Conservation (phyloP, 495 filamentous ascomycete genomes). For the Daldinia concentrica region DNA sequence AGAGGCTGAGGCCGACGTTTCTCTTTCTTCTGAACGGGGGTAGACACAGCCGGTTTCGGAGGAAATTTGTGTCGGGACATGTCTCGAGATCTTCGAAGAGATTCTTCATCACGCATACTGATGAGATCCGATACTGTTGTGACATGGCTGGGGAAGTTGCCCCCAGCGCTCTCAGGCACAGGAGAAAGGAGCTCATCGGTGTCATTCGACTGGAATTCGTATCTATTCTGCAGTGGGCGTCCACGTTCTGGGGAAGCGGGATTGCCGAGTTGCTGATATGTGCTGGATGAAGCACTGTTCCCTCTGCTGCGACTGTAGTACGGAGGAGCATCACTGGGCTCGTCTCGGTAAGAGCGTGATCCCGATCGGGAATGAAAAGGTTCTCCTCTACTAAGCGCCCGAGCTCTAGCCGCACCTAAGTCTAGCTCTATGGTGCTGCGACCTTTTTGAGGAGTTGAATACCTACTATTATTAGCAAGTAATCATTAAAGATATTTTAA, state of each 20-base stretch:
- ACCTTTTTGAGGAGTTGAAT: background rate
- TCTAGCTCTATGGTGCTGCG: background rate
- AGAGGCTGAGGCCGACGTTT: conserved; percentile 29
- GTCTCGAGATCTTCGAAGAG: conserved; percentile 9
- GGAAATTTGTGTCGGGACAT: conserved; percentile 27
- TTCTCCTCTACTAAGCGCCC: conserved; percentile 2
- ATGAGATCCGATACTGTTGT: conserved; percentile 42
- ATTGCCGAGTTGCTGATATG: conserved; percentile 6
- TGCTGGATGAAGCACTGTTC: background rate
- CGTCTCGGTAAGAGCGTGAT: conserved; percentile 4
- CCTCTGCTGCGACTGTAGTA: background rate
- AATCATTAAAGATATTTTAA: background rate
- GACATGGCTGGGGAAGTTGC: conserved; percentile 11
- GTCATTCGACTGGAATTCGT: conserved; percentile 24
- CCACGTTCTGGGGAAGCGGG: conserved; percentile 20
- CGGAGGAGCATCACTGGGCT: background rate
- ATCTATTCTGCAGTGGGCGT: conserved; percentile 18
- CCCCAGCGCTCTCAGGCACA: conserved; percentile 14
- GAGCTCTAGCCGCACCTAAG: background rate
- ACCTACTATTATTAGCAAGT: conserved; percentile 24
- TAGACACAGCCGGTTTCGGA: conserved; percentile 2
- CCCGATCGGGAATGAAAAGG: conserved; percentile 10
- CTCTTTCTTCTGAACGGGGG: background rate
- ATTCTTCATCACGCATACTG: background rate
- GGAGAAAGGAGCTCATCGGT: conserved; percentile 23